Conservation (phyloP, 2,329 filamentous ascomycete species). For the Penicillium sp. region DNA sequence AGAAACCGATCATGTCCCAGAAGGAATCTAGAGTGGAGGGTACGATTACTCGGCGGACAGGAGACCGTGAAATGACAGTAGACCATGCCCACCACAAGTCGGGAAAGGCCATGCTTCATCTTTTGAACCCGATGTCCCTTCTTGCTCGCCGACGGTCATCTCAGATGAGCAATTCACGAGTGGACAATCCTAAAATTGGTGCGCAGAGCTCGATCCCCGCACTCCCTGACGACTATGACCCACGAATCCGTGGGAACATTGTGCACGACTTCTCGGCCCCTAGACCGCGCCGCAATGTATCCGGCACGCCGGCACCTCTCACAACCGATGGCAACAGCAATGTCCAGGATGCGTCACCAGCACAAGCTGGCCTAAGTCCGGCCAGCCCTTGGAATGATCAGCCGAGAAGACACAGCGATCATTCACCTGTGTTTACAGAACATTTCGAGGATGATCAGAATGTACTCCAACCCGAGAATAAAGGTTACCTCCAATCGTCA, state of each 20-base stretch:
- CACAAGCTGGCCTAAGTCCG: slow-evolving; percentile 12
- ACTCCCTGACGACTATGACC: slow-evolving; percentile 58
- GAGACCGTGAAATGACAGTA: slow-evolving; percentile 26
- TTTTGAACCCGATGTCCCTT: slow-evolving; percentile 58
- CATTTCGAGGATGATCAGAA: slow-evolving; percentile 52
- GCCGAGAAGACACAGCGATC: slow-evolving; percentile 36
- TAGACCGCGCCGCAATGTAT: slow-evolving; percentile 42
- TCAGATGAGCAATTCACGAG: slow-evolving; percentile 45
- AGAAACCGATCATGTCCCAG: slow-evolving; percentile 20
- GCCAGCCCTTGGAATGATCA: slow-evolving; percentile 19
- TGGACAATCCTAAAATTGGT: slow-evolving; percentile 50
- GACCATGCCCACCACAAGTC: slow-evolving; percentile 31
- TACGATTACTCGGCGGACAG: slow-evolving; percentile 19
- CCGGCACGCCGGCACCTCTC: slow-evolving; percentile 17
- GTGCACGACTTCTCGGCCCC: slow-evolving; percentile 63
- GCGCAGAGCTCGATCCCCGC: slow-evolving; percentile 47
- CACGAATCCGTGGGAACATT: slow-evolving; percentile 57
- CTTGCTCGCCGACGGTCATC: slow-evolving; percentile 54
- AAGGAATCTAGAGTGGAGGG: slow-evolving; percentile 27
- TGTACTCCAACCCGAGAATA: slow-evolving; percentile 38
- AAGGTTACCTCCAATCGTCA: slow-evolving; percentile 42
- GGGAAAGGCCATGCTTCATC: slow-evolving; percentile 50
- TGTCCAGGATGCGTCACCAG: slow-evolving; percentile 14
- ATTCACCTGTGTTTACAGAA: slow-evolving; percentile 58
- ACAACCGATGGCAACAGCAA: slow-evolving; percentile 11